Percentiles rank a stretch among this genome's conserved stretches.
Evolutionary conservation across 2,329 filamentous ascomycete genomes (phyloP).

Genomic region (Geoglossum cookeanum): DNA sequence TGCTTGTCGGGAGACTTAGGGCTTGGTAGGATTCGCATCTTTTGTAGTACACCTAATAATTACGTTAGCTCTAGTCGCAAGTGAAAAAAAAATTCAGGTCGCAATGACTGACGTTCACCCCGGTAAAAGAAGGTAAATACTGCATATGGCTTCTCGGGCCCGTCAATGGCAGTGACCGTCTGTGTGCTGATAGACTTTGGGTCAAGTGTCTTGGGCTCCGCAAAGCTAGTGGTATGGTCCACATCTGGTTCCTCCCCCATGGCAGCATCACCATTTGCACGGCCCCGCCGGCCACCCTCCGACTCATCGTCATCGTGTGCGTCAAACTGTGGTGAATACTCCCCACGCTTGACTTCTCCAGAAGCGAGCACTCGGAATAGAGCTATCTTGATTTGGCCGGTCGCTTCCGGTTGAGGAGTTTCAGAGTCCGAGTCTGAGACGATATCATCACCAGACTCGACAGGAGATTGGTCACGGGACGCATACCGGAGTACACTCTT

Average conservation of each 20-base stretch:
- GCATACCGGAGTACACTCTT: conserved; percentile 61
- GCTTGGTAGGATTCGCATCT: conserved; percentile 73
- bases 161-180: conserved; percentile 95
- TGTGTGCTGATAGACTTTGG: conserved; percentile 97
- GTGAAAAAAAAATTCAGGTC: neutral
- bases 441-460: conserved; percentile 30
- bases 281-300: conserved; percentile 26
- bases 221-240: conserved; percentile 94
- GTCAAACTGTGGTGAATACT: conserved; percentile 95
- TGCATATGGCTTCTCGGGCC: conserved; percentile 87
- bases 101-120: conserved; percentile 57
- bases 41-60: conserved; percentile 65
- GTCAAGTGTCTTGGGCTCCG: conserved; percentile 87
- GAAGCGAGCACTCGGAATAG: conserved; percentile 90
- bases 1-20: conserved; percentile 42
- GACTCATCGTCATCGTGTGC: conserved; percentile 66
- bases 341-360: conserved; percentile 91
- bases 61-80: conserved; percentile 11
- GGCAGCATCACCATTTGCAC: conserved; percentile 32
- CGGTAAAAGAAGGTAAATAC: conserved; percentile 96
- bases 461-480: conserved; percentile 50
- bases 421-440: conserved; percentile 58
- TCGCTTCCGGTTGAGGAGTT: conserved; percentile 71
- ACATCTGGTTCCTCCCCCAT: conserved; percentile 52
- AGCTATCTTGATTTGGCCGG: conserved; percentile 94